Conservation (phyloP, 345 rosid genomes). For the Sisymbrium irio region DNA sequence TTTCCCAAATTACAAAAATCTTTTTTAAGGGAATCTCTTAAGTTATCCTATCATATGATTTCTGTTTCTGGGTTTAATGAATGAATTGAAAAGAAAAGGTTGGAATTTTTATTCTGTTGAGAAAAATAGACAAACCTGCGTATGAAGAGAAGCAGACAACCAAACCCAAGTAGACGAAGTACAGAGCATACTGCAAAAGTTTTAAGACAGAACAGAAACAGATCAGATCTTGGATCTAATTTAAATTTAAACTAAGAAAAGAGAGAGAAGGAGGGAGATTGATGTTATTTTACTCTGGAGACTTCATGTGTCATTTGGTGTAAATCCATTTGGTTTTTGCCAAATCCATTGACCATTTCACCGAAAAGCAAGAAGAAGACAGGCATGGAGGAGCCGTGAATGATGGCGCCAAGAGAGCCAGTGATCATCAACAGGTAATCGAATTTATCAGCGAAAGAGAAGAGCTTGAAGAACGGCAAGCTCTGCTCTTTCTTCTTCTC, state of each 20-base stretch:
- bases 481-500: conserved; percentile 97
- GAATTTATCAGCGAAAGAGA: conserved; percentile 89
- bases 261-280: not conserved
- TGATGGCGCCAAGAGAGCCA: conserved; percentile 83
- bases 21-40: not conserved
- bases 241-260: not conserved
- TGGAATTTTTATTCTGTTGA: not conserved
- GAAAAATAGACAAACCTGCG: conserved; percentile 56
- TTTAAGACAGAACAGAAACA: conserved; percentile 3
- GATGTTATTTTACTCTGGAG: conserved; percentile 47
- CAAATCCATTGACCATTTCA: conserved; percentile 98
- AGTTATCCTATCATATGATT: not conserved
- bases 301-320: conserved; percentile 92
- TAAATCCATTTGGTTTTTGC: conserved; percentile 91
- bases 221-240: conserved; percentile 52
- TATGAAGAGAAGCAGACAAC: conserved; percentile 95
- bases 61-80: conserved; percentile 6
- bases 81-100: not conserved
- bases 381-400: conserved; percentile 98
- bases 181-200: conserved; percentile 81
- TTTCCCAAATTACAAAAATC: not conserved
- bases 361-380: conserved; percentile 94
- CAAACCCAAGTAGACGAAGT: conserved; percentile 92
- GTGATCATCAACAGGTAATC: conserved; percentile 74
- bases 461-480: conserved; percentile 86